Evolutionary conservation across 2,329 filamentous ascomycete species (phyloP), one percentile per base, ranked within the genome.

Genomic region (Aspergillus bombycis): DNA sequence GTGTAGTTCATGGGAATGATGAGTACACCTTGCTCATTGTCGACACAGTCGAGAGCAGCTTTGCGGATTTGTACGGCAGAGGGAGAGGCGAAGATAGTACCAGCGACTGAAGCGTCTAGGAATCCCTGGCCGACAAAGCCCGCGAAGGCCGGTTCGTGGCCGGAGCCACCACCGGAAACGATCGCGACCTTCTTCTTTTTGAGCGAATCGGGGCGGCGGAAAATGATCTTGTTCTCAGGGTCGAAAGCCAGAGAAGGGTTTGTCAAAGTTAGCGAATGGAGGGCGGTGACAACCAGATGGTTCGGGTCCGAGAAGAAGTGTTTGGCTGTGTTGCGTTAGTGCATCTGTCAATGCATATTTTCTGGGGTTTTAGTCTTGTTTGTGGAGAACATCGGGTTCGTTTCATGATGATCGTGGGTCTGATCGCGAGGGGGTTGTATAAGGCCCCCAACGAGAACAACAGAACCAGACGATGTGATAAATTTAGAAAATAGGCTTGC

Each of bases 1-100:
- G 93, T 96, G 78, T 96, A 96, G 78, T 97, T 97, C 92, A 96
- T 97, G 34, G 96, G 91, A 7, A 94, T 89, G n/a, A 97, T 91
- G 46, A 97, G 78, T 1, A 97, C 91, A 28, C 94, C 94, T 65
- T 87, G 86, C 52, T 86, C 83, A 4, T 85, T 85, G 65, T 91
- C 88, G 3, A 96, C 91, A 23, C 91, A 85, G 48, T 88, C 86
- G 73, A 89, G 86, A 59, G 96, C 90, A 63, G 89, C 92, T 68
- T 86, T 84, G 61, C 92, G 87, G 60, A 97, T 89, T 80, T 97
- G 94, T 79, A 95, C 89, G 0, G 92, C 90, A 7, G 86, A 89
- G 0, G 92, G 92, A 21, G 89, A 91, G 8, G 92, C 92, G 74
- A 96, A 96, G 72, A 96, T 94, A 3, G 91, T 94, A 21, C 94